phyloP scores from a whole-genome alignment of 345 rosid genomes.

The Eucalyptus regnans region DNA sequence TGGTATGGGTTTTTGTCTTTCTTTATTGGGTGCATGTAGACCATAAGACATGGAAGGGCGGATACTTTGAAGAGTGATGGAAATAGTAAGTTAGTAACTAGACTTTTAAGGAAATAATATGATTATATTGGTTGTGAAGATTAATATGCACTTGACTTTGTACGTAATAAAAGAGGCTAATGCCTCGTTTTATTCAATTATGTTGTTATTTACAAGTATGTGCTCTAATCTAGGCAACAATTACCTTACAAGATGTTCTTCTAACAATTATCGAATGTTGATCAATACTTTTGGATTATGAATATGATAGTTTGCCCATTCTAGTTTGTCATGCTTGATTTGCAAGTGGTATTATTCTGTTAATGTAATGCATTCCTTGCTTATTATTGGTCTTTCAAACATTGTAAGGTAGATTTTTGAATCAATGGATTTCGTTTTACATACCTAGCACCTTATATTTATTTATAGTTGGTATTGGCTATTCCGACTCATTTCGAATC shows the following conservation, averaged over 20 bases:
- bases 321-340: neutral
- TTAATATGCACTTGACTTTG: neutral
- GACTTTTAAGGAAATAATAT: neutral
- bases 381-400: neutral
- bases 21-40: too few species aligned
- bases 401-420: neutral
- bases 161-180: accelerated
- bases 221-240: neutral
- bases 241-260: neutral
- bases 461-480: neutral
- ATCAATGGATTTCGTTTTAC: too few species aligned
- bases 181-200: neutral
- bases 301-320: neutral
- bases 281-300: neutral
- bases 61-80: neutral
- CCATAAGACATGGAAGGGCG: too few species aligned
- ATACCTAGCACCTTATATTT: too few species aligned
- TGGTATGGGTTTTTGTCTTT: too few species aligned
- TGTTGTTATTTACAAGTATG: neutral
- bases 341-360: neutral
- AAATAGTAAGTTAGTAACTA: too few species aligned
- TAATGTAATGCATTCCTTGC: accelerated
- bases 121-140: neutral
- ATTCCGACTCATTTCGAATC: too few species aligned
- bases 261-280: neutral